Conservation (phyloP, 2,329 filamentous ascomycete species). For the Sporothrix brasiliensis region DNA sequence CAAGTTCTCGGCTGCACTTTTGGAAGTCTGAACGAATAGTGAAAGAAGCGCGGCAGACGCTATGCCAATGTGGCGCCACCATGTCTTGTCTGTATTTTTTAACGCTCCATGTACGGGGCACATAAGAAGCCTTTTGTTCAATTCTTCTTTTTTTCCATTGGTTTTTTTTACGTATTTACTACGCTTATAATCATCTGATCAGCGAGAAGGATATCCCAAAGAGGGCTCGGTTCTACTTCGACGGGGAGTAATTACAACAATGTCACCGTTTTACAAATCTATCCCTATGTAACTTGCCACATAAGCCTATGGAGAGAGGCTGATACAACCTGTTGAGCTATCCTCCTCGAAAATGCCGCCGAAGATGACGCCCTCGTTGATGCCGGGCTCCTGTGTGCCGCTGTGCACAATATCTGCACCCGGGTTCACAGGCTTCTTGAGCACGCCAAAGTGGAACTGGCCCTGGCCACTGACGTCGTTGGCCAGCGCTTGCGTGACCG, state of each 20-base stretch:
- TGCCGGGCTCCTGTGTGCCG: conserved; percentile 52
- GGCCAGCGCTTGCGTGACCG: conserved; percentile 50
- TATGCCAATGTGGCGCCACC: background rate
- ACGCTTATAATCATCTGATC: background rate
- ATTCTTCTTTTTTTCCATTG: background rate
- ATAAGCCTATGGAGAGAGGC: conserved; percentile 39
- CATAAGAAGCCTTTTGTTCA: background rate
- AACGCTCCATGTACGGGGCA: background rate
- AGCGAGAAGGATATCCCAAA: background rate
- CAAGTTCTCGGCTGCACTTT: conserved; percentile 38
- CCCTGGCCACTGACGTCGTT: conserved; percentile 61
- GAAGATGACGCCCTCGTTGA: conserved; percentile 58
- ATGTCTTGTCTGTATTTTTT: background rate
- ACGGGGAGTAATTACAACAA: background rate
- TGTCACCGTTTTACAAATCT: background rate
- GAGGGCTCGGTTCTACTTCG: background rate
- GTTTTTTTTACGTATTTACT: background rate
- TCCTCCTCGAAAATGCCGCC: conserved; percentile 59
- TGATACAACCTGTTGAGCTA: conserved; percentile 48
- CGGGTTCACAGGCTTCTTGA: conserved; percentile 61
- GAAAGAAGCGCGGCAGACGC: background rate
- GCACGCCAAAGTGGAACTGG: conserved; percentile 63
- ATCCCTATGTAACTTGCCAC: no score
- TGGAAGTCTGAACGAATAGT: conserved; percentile 8
- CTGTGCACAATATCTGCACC: conserved; percentile 51